Conservation (phyloP, 352 stramenopile genomes). For the Phytophthora cactorum region DNA sequence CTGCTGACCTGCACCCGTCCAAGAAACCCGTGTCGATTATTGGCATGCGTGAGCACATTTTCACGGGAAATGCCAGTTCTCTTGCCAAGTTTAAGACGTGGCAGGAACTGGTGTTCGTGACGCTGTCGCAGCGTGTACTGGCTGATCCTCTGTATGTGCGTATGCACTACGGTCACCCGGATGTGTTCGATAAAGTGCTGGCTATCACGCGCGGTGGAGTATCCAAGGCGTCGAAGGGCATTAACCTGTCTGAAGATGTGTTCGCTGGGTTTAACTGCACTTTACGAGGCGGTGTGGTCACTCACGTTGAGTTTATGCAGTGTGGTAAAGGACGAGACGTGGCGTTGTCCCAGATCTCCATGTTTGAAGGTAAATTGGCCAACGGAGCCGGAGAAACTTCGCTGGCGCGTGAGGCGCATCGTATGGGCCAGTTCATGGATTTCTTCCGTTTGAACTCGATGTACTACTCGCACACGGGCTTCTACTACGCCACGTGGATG, state of each 20-base stretch:
- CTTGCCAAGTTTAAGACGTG: conserved; percentile 88
- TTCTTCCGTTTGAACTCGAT: conserved; percentile 90
- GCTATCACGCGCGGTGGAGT: conserved; percentile 77
- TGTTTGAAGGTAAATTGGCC: conserved; percentile 88
- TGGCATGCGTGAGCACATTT: conserved; percentile 89
- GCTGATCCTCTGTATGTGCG: conserved; percentile 75
- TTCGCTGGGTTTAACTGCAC: conserved; percentile 87
- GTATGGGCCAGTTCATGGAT: conserved; percentile 87
- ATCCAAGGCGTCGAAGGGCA: conserved; percentile 83
- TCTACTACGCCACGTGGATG: conserved; percentile 90
- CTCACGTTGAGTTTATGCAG: conserved; percentile 89
- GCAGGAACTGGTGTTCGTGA: conserved; percentile 88
- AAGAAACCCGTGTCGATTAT: conserved; percentile 83
- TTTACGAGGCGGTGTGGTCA: conserved; percentile 76
- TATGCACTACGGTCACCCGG: conserved; percentile 87
- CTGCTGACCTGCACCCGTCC: conserved; percentile 69
- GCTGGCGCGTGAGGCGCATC: conserved; percentile 77
- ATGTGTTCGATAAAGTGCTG: conserved; percentile 86
- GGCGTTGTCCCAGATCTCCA: conserved; percentile 85
- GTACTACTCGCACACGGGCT: conserved; percentile 89
- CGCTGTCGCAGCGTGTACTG: conserved; percentile 81
- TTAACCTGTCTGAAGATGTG: conserved; percentile 88
- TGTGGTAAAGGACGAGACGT: conserved; percentile 88
- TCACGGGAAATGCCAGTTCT: conserved; percentile 84
- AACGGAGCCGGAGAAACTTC: conserved; percentile 86